phyloP scores from a whole-genome alignment of 2,329 filamentous ascomycete species.

The Penicillium sp. region DNA sequence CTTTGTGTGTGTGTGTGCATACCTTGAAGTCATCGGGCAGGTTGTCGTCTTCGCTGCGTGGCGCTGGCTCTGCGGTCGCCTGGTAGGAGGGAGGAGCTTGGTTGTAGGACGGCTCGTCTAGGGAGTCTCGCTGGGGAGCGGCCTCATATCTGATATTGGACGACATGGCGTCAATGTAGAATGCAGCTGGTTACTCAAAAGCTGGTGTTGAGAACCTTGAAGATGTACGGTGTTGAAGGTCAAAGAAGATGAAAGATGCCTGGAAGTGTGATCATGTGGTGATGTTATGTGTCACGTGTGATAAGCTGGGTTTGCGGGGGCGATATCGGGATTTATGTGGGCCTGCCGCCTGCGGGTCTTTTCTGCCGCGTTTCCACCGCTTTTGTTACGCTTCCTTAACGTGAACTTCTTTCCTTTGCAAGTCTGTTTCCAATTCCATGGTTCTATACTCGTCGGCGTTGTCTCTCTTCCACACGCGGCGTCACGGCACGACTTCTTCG shows the following conservation, averaged over 20 bases:
- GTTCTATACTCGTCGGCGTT: too few relatives aligned
- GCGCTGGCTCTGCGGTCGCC: constrained; percentile 53
- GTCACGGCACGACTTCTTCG: too few relatives aligned
- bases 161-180: constrained; percentile 52
- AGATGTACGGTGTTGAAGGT: not conserved
- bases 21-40: constrained; percentile 97
- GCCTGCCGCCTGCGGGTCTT: too few relatives aligned
- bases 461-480: too few relatives aligned
- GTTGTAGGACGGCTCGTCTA: constrained; percentile 66
- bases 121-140: constrained; percentile 80
- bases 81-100: constrained; percentile 82
- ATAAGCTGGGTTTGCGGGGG: constrained; percentile 7
- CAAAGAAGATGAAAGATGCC: constrained; percentile 8
- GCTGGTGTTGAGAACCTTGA: not conserved
- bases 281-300: constrained; percentile 10
- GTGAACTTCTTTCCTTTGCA: too few relatives aligned
- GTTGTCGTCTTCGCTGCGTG: constrained; percentile 81
- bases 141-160: constrained; percentile 76
- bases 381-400: too few relatives aligned
- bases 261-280: constrained; percentile 1
- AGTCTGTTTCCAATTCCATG: too few relatives aligned
- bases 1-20: constrained; percentile 4
- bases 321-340: not conserved
- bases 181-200: not conserved
- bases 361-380: too few relatives aligned